Base-by-base conservation (phyloP, 2,329 filamentous ascomycete genomes). In the Cryphonectria nitschkei region DNA sequence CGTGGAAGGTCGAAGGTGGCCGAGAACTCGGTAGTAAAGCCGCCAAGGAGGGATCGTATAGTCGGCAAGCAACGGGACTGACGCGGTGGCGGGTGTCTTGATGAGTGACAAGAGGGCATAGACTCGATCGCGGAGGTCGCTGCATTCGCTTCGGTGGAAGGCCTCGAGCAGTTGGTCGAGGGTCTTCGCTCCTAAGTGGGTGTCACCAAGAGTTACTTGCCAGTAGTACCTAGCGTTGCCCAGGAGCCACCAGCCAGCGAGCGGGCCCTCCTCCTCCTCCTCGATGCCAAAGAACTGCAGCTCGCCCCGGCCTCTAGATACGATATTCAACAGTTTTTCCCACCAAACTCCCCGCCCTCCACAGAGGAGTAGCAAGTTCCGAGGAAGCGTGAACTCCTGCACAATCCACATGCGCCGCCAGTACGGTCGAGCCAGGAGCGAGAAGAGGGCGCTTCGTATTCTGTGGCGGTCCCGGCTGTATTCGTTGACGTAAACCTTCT, bases 321-420 rank as follows among this genome's bases (percentile, higher is more conserved):
- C 62, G 22, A 70, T 32, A 8, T 62, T 50, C n/a, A 58, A 22
- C 22, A 70, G 29, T 9, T 65, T 61, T 22, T 70, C 68, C 68
- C 68, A 70, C 68, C 68, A 70, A 6, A 60, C 63, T 4, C 62
- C 63, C 11, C 29, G 19, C 5, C 64, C 29, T 16, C 68, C 68
- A n/a, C 68, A 66, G 16, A 70, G 68, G 19, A 70, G 52, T 0
- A 70, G 29, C 22, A 70, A 41, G 39, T 70, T 70, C 26, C n/a
- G 50, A 3, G 72, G 54, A 3, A 68, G 60, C 5, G 68, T 34
- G n/a, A 71, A 60, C 39, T 73, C 72, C 37, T 73, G 72, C 13
- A 73, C 62, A 9, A 70, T 56, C 72, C 72, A 73, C 22, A 71
- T 68, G 19, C 72, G 67, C 9, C 58, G 52, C 54, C 70, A 73